Conservation (phyloP, 177 flowering plant genomes). For the Vitis hybrid region DNA sequence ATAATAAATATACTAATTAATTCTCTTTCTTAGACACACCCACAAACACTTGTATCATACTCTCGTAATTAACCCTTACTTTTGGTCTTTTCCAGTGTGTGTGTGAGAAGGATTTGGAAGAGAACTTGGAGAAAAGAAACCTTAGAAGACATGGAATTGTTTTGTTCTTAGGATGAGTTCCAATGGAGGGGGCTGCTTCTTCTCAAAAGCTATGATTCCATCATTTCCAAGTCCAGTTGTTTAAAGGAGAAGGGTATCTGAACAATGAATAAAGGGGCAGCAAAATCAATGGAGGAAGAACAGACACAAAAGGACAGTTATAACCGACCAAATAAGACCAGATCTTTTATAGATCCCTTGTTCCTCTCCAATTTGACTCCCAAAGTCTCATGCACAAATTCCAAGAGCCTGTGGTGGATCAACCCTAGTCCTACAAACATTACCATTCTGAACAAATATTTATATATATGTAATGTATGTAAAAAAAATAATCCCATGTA, state of each 20-base stretch:
- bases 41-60: neutral
- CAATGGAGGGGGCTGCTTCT: slow-evolving; percentile 9
- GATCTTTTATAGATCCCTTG: slow-evolving; percentile 32
- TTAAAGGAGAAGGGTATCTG: slow-evolving; percentile 4
- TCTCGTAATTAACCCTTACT: neutral
- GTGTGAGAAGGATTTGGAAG: neutral
- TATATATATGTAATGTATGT: too few species aligned
- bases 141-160: neutral
- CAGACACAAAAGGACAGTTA: slow-evolving; percentile 12
- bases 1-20: neutral
- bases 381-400: slow-evolving; percentile 24
- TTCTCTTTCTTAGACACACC: neutral
- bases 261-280: slow-evolving; percentile 29
- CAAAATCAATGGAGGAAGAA: slow-evolving; percentile 26
- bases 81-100: slow-evolving; percentile 4
- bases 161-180: neutral
- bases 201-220: slow-evolving; percentile 3
- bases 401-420: slow-evolving; percentile 11
- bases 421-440: neutral
- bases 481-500: too few species aligned
- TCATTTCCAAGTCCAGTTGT: neutral
- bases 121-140: neutral
- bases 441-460: neutral
- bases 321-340: slow-evolving; percentile 33
- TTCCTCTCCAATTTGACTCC: slow-evolving; percentile 21